A percentile compares a stretch with the other conserved stretches of the same genome.
Conservation (phyloP, 352 stramenopile genomes). For the Phytophthora hibernalis region DNA sequence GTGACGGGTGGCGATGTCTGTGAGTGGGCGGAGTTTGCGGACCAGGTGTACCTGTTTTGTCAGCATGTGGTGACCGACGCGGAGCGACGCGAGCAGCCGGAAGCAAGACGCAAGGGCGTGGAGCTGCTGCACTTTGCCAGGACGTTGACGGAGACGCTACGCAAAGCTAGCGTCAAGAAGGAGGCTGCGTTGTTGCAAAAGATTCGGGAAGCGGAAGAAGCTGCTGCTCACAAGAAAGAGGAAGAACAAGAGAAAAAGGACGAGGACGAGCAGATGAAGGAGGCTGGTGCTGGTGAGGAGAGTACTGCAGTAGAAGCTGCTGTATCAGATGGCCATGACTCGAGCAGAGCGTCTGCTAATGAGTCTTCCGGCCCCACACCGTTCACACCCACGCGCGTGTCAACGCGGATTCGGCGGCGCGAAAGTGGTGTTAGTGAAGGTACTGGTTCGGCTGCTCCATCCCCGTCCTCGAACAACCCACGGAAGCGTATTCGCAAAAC, state of each 20-base stretch:
- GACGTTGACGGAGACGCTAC: conserved; percentile 75
- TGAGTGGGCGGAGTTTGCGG: conserved; percentile 75
- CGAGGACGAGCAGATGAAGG: conserved; percentile 1
- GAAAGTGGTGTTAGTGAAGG: conserved; percentile 53
- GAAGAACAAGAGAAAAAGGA: conserved; percentile 6
- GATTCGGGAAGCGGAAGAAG: conserved; percentile 34
- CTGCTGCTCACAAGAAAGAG: conserved; percentile 3
- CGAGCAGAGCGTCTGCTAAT: conserved; percentile 11
- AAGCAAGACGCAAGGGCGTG: conserved; percentile 75
- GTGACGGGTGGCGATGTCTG: conserved; percentile 49
- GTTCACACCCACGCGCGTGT: conserved; percentile 58
- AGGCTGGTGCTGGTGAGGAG: conserved; percentile 2
- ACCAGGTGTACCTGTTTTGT: conserved; percentile 79
- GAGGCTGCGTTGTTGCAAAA: conserved; percentile 63
- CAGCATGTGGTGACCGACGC: conserved; percentile 74
- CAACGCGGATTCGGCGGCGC: conserved; percentile 58
- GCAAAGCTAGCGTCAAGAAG: conserved; percentile 75
- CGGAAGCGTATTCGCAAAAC: conserved; percentile 47
- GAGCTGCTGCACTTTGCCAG: conserved; percentile 81
- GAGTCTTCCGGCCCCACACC: conserved; percentile 10
- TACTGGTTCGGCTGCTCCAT: conserved; percentile 35
- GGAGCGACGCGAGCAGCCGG: conserved; percentile 52
- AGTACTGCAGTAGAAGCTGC: conserved; percentile 1
- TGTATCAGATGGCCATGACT: conserved; percentile 17
- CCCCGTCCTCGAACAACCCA: conserved; percentile 28